Evolutionary conservation across 2,329 filamentous ascomycete genomes (phyloP), one percentile per base, ranked within the genome.

Genomic region (Nemania diffusa): DNA sequence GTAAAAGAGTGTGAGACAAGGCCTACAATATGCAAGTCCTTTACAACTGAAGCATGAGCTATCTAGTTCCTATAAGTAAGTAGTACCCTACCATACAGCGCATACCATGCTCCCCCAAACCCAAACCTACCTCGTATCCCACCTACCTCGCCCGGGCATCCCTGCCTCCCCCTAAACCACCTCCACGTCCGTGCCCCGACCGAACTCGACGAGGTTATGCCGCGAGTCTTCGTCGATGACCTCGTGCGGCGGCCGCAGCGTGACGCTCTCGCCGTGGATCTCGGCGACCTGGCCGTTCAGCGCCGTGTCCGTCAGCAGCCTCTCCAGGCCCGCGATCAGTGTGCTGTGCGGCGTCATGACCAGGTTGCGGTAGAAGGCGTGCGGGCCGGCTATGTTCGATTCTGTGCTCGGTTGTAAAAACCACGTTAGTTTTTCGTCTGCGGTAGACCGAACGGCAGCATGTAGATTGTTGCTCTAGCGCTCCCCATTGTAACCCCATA

Each of bases 271-370:
- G 2, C 82, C 84, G 71, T 86, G 84, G 55, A 86, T 81, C 75
- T 87, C 85, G 0, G 81, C 83, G n/a, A 85, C 75, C 24, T 79
- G 76, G 0, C 84, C 84, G 0, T 78, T 84, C 55, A 84, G 62
- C 3, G 67, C 74, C 0, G 79, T 72, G 61, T 85, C 79, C 0
- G 69, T 74, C 9, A 83, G 68, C 11, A 87, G 79, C 69, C 81
- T 76, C 20, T 76, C 75, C 0, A 86, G 79, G 2, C 82, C 84
- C 13, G 74, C 77, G 5, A 81, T 73, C 1, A 84, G 79, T 0
- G 84, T 86, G 3, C 78, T 78, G 79, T 85, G 84, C 3, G 84
- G 85, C 5, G 85, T 87, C 22, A 85, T 55, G 5, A 81, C 73
- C 84, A 87, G 86, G 5, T 77, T 73, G 24, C 81, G 77, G 72